Evolutionary conservation across 805 yeast genomes (phyloP).

Genomic region (Candida lessepsii): DNA sequence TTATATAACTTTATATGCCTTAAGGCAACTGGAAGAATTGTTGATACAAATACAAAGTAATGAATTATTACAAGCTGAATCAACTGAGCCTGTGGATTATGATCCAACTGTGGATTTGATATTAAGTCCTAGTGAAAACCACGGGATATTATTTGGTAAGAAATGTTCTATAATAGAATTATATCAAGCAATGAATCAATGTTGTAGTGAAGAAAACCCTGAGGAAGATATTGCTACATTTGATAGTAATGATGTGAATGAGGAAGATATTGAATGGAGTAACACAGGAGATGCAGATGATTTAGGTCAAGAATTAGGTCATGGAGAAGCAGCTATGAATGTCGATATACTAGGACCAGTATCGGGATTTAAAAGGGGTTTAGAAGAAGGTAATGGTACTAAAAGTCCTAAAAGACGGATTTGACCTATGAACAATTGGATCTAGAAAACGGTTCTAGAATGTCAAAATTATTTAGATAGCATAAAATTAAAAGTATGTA

Average conservation of each 20-base stretch:
- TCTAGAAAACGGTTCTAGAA: too few relatives aligned
- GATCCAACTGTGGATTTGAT: constrained; percentile 10
- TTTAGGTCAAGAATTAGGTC: constrained; percentile 14
- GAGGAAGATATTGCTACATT: constrained; percentile 17
- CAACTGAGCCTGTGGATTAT: constrained; percentile 1
- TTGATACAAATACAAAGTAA: constrained; percentile 32
- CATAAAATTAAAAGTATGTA: too few relatives aligned
- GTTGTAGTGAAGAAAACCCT: constrained; percentile 40
- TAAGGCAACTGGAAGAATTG: constrained; percentile 20
- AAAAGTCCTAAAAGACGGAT: background rate
- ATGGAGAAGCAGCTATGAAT: constrained; percentile 38
- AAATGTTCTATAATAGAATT: background rate
- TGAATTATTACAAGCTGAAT: constrained; percentile 13
- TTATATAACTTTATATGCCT: constrained; percentile 26
- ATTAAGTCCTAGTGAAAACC: background rate
- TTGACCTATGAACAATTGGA: too few relatives aligned
- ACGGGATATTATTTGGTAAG: background rate
- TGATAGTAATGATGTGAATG: constrained; percentile 11
- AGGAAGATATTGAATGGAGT: constrained; percentile 5
- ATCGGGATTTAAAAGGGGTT: constrained; percentile 33
- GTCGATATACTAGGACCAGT: constrained; percentile 41
- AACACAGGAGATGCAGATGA: constrained; percentile 34
- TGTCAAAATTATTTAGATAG: too few relatives aligned
- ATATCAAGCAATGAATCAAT: constrained; percentile 35
- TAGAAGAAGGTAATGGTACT: constrained; percentile 20